Percentiles rank a stretch among this genome's conserved stretches.
Evolutionary conservation across 2,329 filamentous ascomycete genomes (phyloP).

Genomic region (Meredithiella fracta): DNA sequence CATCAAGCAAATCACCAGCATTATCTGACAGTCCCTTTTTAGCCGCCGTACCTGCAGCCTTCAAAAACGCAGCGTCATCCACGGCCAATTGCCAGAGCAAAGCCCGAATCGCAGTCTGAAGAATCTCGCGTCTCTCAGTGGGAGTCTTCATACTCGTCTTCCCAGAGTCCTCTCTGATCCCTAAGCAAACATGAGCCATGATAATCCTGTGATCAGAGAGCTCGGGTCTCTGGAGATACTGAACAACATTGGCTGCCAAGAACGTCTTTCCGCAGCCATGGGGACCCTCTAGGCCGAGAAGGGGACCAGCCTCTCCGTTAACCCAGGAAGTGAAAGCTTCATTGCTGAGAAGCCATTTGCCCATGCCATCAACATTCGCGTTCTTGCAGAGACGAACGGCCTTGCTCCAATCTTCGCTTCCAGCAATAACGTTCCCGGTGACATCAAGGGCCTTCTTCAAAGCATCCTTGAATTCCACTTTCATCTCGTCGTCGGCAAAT

Average conservation of each 20-base stretch:
- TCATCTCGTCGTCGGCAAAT: neutral
- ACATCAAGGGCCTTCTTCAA: neutral
- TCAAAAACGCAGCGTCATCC: conserved; percentile 2
- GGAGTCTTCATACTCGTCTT: neutral
- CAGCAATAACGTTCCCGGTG: neutral
- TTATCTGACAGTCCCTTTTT: neutral
- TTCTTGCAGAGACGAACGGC: neutral
- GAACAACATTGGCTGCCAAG: neutral
- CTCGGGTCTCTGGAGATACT: neutral
- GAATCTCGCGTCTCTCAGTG: neutral
- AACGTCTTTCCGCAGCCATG: conserved; percentile 4
- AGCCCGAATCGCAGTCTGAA: neutral
- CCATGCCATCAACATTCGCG: neutral
- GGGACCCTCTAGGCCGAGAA: neutral
- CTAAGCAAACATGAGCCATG: neutral
- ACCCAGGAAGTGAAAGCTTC: neutral
- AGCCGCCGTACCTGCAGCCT: neutral
- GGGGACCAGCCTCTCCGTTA: neutral
- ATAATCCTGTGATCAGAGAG: neutral
- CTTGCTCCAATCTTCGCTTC: neutral
- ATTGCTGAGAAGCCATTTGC: neutral
- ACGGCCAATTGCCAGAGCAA: neutral
- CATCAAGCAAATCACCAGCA: neutral
- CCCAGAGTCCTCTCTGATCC: neutral
- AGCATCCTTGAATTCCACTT: conserved; percentile 2